Conservation (phyloP, 2,329 filamentous ascomycete genomes). For the Westerdykella aurantiaca region DNA sequence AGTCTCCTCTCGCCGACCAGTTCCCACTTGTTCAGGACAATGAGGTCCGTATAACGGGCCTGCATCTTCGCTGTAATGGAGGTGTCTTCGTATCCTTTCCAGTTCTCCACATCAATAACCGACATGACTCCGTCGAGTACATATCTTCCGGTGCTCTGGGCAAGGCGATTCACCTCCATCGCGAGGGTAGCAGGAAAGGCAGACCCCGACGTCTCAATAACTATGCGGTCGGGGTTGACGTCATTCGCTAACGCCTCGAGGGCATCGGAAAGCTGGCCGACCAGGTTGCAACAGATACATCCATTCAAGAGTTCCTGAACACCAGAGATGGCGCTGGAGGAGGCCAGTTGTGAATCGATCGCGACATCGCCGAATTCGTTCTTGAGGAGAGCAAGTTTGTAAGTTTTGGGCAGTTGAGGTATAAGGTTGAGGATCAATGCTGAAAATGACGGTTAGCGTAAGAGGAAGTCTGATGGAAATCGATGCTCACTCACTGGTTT, state of each 20-base stretch:
- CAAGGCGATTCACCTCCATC: conserved; percentile 79
- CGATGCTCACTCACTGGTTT: conserved; percentile 57
- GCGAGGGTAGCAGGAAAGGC: conserved; percentile 80
- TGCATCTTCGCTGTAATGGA: conserved; percentile 84
- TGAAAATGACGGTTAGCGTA: conserved; percentile 8
- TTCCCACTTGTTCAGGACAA: conserved; percentile 95
- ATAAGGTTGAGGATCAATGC: conserved; percentile 87
- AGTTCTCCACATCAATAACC: conserved; percentile 92
- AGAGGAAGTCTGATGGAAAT: not conserved
- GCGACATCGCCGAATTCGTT: conserved; percentile 97
- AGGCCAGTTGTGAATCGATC: conserved; percentile 85
- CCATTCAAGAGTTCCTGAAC: conserved; percentile 92
- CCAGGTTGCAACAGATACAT: conserved; percentile 98
- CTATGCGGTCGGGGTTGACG: conserved; percentile 69
- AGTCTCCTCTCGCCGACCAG: conserved; percentile 64
- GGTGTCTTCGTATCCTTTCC: conserved; percentile 86
- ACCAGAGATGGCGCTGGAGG: conserved; percentile 74
- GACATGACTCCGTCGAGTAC: conserved; percentile 80
- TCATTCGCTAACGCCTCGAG: conserved; percentile 64
- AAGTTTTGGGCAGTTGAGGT: conserved; percentile 78
- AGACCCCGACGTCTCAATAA: conserved; percentile 87
- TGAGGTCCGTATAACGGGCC: conserved; percentile 81
- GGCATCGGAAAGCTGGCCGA: conserved; percentile 80
- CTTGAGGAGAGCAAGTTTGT: conserved; percentile 90
- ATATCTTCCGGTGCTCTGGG: conserved; percentile 63